Evolutionary conservation across 2,329 filamentous ascomycete species (phyloP).

Genomic region (Xylaria sp.): DNA sequence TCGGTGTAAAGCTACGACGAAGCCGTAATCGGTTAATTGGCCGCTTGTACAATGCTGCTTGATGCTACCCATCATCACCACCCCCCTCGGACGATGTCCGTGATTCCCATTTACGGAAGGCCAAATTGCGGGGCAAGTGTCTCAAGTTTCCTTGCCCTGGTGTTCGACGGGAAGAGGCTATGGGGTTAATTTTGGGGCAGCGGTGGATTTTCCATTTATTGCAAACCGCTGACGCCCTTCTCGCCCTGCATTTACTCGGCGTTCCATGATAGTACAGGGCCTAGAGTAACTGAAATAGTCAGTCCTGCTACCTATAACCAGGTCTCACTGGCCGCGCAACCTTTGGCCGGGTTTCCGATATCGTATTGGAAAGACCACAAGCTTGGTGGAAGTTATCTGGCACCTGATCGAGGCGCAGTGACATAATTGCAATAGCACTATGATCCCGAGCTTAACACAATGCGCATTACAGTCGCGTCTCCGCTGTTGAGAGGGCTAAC

Average conservation of each 20-base stretch:
- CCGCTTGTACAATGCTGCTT: conserved; percentile 6
- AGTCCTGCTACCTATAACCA: background rate
- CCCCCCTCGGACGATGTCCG: conserved; percentile 14
- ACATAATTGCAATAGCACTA: background rate
- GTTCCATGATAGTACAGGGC: background rate
- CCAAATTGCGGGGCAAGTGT: background rate
- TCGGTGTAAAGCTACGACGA: conserved; percentile 22
- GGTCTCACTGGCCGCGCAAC: background rate
- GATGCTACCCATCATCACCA: conserved; percentile 16
- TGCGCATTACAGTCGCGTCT: background rate
- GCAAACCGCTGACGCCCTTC: background rate
- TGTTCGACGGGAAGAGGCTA: background rate
- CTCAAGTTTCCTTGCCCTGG: background rate
- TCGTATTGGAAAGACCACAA: background rate
- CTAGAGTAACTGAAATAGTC: background rate
- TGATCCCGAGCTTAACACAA: background rate
- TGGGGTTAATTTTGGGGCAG: background rate
- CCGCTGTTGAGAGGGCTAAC: background rate
- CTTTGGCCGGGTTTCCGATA: background rate
- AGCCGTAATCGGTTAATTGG: conserved; percentile 23
- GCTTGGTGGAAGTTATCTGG: background rate
- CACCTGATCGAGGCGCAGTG: background rate
- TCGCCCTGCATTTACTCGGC: background rate
- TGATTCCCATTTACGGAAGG: conserved; percentile 16
- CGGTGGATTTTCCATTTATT: background rate